A percentile compares a stretch with the other conserved stretches of the same genome.
phyloP scores from a whole-genome alignment of 2,329 filamentous ascomycete genomes.

The Fusarium miscanthi region DNA sequence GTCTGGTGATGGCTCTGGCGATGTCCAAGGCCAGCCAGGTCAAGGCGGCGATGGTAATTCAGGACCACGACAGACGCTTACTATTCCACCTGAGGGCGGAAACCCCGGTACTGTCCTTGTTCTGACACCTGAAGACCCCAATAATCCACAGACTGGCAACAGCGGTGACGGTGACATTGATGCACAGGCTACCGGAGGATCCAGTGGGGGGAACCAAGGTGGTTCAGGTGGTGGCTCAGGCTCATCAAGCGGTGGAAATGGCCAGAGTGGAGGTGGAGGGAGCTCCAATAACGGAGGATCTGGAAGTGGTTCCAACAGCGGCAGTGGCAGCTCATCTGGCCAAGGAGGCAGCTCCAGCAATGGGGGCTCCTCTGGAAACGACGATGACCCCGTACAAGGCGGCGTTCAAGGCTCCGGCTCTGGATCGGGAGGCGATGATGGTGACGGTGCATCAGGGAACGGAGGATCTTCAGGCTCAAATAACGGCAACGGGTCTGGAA shows the following conservation, averaged over 20 bases:
- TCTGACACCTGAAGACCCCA: background rate
- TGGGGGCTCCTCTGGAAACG: background rate
- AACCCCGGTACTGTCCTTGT: conserved; percentile 27
- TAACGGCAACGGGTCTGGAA: background rate
- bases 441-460: background rate
- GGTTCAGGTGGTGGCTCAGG: background rate
- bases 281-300: background rate
- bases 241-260: background rate
- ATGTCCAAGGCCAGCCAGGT: background rate
- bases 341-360: background rate
- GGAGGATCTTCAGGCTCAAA: background rate
- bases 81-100: conserved; percentile 16
- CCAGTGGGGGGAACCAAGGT: background rate
- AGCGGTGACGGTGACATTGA: background rate
- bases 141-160: background rate
- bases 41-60: background rate
- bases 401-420: background rate
- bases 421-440: background rate
- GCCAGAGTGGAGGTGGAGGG: background rate
- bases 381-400: accelerated
- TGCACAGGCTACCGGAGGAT: background rate
- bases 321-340: background rate
- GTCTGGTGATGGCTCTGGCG: background rate
- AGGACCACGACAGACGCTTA: conserved; percentile 14
- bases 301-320: background rate